Evolutionary conservation across 495 filamentous ascomycete genomes (phyloP).

Genomic region (Acidomyces sp.): DNA sequence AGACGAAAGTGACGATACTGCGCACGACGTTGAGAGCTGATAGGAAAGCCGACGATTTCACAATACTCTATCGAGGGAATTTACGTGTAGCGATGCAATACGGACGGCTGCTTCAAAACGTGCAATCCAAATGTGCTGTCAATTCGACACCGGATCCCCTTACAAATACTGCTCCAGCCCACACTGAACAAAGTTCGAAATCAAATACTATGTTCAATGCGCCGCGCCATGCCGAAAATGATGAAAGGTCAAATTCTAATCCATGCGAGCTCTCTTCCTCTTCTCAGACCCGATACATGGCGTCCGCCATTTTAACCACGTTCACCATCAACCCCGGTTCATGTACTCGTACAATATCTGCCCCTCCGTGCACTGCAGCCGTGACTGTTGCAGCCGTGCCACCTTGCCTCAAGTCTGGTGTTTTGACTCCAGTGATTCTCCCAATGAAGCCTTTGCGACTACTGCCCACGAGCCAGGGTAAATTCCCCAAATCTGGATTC

Average conservation of each 20-base stretch:
- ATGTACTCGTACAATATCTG: constrained; percentile 90
- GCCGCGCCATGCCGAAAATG: too few relatives aligned
- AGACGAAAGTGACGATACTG: constrained; percentile 6
- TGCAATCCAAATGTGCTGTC: too few relatives aligned
- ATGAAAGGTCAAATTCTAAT: too few relatives aligned
- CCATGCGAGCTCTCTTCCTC: too few relatives aligned
- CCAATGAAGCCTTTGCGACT: constrained; percentile 89
- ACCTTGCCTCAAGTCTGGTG: constrained; percentile 52
- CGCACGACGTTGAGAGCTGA: constrained; percentile 4
- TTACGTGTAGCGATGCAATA: too few relatives aligned
- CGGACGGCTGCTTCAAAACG: too few relatives aligned
- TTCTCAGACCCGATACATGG: constrained; percentile 42
- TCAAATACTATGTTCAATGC: too few relatives aligned
- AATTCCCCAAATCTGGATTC: constrained; percentile 41
- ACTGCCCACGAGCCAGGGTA: constrained; percentile 83
- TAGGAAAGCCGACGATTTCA: too few relatives aligned
- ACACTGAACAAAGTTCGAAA: too few relatives aligned
- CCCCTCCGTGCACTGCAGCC: constrained; percentile 78
- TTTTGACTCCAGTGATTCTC: constrained; percentile 62
- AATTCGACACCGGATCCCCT: too few relatives aligned
- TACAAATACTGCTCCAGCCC: too few relatives aligned
- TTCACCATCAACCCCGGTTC: constrained; percentile 83
- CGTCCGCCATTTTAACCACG: constrained; percentile 81
- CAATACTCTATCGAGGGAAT: too few relatives aligned
- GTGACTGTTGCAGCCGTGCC: constrained; percentile 84